Percentiles rank a stretch among this genome's conserved stretches.
These are phyloP conservation scores for Fraxinus platypoda DNA, from an alignment of 305 asterid genomes.

Conservation along the genomic window DNA sequence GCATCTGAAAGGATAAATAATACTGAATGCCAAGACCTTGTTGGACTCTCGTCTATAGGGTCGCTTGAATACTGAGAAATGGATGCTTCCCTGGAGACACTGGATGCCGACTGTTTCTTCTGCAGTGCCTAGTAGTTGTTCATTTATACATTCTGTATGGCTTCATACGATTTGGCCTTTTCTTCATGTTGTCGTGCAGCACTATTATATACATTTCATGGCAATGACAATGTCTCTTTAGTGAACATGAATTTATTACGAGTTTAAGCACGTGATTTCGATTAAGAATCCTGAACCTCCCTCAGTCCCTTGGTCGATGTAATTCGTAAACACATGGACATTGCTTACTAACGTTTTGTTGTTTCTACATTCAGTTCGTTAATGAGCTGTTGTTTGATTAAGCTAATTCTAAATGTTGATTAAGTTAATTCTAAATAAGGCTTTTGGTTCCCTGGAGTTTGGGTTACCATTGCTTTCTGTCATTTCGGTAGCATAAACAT, in stretches of 20 bases:
- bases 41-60: constrained; percentile 54
- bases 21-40: constrained; percentile 40
- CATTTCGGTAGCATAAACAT: background rate
- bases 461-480: background rate
- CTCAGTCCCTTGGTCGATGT: background rate
- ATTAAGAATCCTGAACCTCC: background rate
- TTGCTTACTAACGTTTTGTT: background rate
- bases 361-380: background rate
- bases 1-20: constrained; percentile 48
- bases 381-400: background rate
- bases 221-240: background rate
- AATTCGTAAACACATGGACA: background rate
- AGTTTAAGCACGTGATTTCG: background rate
- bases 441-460: background rate
- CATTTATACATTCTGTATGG: background rate
- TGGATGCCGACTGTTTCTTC: constrained; percentile 1
- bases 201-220: background rate
- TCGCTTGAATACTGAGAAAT: constrained; percentile 47
- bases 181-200: background rate
- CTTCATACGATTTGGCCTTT: background rate
- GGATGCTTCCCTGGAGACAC: constrained; percentile 10
- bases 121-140: constrained; percentile 1
- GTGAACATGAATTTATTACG: background rate
- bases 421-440: background rate
- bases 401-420: background rate